Evolutionary conservation across 805 yeast genomes (phyloP).

Genomic region (Tetrapisispora fleetii): DNA sequence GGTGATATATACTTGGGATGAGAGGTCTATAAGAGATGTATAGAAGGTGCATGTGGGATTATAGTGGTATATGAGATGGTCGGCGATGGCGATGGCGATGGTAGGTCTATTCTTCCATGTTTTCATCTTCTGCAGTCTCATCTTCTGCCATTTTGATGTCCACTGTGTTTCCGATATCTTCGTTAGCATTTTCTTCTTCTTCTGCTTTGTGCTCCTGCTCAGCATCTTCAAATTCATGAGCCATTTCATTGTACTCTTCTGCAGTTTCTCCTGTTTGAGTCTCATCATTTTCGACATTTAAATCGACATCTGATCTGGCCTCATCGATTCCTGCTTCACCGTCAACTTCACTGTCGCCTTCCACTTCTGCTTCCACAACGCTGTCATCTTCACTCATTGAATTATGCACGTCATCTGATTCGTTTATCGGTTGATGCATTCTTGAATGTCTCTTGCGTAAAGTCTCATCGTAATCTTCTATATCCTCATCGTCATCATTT

Average conservation of each 20-base stretch:
- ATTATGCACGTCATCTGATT: background rate
- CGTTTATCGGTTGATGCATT: background rate
- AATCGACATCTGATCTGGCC: slow-evolving; percentile 2
- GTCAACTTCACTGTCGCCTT: background rate
- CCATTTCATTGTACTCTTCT: slow-evolving; percentile 37
- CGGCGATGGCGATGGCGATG: too few relatives aligned
- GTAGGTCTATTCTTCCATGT: background rate
- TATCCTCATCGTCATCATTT: slow-evolving; percentile 8
- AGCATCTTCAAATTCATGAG: slow-evolving; percentile 37
- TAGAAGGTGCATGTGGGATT: too few relatives aligned
- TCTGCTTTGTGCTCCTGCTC: slow-evolving; percentile 31
- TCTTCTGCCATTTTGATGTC: background rate
- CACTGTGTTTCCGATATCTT: slow-evolving; percentile 57
- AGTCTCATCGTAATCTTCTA: slow-evolving; percentile 7
- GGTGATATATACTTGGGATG: too few relatives aligned
- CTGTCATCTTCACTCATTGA: background rate
- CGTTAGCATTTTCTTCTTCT: slow-evolving; percentile 40
- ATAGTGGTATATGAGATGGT: too few relatives aligned
- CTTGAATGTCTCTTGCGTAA: slow-evolving; percentile 1
- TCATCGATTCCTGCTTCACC: slow-evolving; percentile 2
- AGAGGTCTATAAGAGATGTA: too few relatives aligned
- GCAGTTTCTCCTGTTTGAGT: slow-evolving; percentile 27
- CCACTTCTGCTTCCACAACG: background rate
- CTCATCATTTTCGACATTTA: background rate
- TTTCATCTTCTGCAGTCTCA: background rate